Base-by-base conservation (phyloP, 2,329 filamentous ascomycete species). In the Didymella segeticola region DNA sequence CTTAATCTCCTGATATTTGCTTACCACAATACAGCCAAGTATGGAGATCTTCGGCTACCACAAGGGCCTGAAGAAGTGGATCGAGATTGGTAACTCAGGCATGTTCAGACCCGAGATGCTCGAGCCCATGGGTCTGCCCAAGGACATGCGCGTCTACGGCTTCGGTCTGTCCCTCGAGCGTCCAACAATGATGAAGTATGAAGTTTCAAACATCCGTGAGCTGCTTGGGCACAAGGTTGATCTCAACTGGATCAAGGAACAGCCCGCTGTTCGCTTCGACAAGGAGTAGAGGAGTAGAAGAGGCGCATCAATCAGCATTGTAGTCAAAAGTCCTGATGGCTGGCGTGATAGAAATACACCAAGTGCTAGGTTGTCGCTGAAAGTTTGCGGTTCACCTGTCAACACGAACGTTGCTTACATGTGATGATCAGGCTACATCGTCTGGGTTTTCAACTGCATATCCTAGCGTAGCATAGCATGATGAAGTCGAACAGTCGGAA, bases 51-150 rank as follows among this genome's bases (percentile, higher is more conserved):
- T 98, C 79, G 91, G 90, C 62, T 98, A 89, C 81, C 95, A 98
- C 81, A 85, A 89, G 69, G 93, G 68, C 8, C 63, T 71, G 31
- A 62, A 64, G 55, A 58, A 61, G 45, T 89, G 96, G 79, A 91
- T 98, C 22, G 95, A 98, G 80, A 98, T 98, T 72, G 95, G 95
- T 56, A 98, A 99, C 80, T 93, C 89, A 67, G 95, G 95, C 60
- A 98, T 99, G 93, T 99, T 99, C 86, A 84, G 95, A 63, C 93
- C 95, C 1, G 95, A 99, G 78, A 97, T 98, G 93, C 77, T 97
- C 70, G 89, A 96, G 78, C 82, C 92, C 5, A 96, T 97, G 93
- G 93, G 93, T 27, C 77, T 98, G 69, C 93, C 93, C 20, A 91
- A 88, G 78, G 90, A 96, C 69, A 86, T 98, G 86, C 83, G 90